Evolutionary conservation across 352 stramenopile genomes (phyloP).

Genomic region (Aphanomyces euteiches): DNA sequence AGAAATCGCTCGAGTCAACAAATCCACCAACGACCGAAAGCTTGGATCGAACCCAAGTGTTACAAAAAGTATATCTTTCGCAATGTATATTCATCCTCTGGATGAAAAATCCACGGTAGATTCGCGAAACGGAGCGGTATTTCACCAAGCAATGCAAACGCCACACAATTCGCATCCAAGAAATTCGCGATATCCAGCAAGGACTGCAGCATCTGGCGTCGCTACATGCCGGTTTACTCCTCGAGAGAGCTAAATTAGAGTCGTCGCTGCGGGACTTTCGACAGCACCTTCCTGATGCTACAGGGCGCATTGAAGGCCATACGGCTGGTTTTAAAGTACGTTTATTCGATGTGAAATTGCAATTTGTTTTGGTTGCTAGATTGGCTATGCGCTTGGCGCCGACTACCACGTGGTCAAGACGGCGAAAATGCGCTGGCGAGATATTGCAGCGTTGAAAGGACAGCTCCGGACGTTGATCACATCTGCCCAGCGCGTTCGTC

Average conservation of each 20-base stretch:
- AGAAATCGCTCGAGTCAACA: slow-evolving; percentile 46
- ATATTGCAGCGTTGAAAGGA: slow-evolving; percentile 67
- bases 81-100: background rate
- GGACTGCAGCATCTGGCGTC: slow-evolving; percentile 60
- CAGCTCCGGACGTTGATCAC: slow-evolving; percentile 78
- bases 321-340: slow-evolving; percentile 40
- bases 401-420: slow-evolving; percentile 61
- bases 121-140: slow-evolving; percentile 38
- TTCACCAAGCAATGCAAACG: slow-evolving; percentile 72
- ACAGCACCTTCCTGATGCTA: slow-evolving; percentile 45
- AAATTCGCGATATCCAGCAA: slow-evolving; percentile 62
- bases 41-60: slow-evolving; percentile 38
- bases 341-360: background rate
- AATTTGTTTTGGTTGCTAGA: slow-evolving; percentile 28
- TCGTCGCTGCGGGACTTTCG: slow-evolving; percentile 50
- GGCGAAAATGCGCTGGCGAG: slow-evolving; percentile 62
- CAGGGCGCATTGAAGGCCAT: slow-evolving; percentile 44
- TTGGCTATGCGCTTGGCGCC: slow-evolving; percentile 55
- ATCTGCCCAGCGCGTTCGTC: slow-evolving; percentile 55
- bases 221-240: slow-evolving; percentile 58
- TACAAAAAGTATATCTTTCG: slow-evolving; percentile 39
- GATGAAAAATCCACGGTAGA: slow-evolving; percentile 22
- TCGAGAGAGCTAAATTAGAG: slow-evolving; percentile 62
- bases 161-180: slow-evolving; percentile 64
- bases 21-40: slow-evolving; percentile 46